Base-by-base conservation (phyloP, 768 basidiomycete genomes). In the Leccinum uliginosum region DNA sequence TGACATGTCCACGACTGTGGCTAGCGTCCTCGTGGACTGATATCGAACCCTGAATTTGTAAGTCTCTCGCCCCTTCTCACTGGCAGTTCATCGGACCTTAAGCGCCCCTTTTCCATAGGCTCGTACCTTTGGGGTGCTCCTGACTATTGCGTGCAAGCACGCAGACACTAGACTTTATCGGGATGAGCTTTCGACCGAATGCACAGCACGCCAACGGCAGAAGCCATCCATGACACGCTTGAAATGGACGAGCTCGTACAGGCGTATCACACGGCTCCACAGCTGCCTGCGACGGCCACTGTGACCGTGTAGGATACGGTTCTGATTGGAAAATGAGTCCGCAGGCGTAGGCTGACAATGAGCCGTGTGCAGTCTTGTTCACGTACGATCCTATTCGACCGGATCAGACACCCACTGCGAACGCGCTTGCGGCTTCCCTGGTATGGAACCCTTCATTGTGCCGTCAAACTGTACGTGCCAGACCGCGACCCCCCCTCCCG, bases 51-150 rank as follows among this genome's bases (percentile, higher is more conserved):
- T 67, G n/a, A 45, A 66, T 66, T 57, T 47, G 55, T 62, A 53
- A 53, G 55, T 58, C 52, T 55, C 57, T 15, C 53, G 49, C 53
- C 59, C 64, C 59, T 59, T 61, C 61, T 44, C 53, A n/a, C n/a
- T n/a, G n/a, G n/a, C n/a, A n/a, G n/a, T 57, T 23, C 56, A 34
- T 60, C 70, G 70, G 70, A 71, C 43, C 70, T 71, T 73, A 63
- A 51, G 65, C 70, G 71, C 70, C 71, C 70, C 62, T 63, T 71
- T 69, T 51, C 43, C 45, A 35, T 49, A 23, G 50, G 43, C 52
- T 59, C 57, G 46, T 59, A 55, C 53, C 34, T 34, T 53, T 21
- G 27, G 50, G 43, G 47, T 44, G 35, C 6, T n/a, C 27, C 53
- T 51, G 43, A 55, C 48, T 46, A 59, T 58, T 58, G 29, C 54